Evolutionary conservation across 345 rosid species (phyloP).

Genomic region (Populus deltoides): DNA sequence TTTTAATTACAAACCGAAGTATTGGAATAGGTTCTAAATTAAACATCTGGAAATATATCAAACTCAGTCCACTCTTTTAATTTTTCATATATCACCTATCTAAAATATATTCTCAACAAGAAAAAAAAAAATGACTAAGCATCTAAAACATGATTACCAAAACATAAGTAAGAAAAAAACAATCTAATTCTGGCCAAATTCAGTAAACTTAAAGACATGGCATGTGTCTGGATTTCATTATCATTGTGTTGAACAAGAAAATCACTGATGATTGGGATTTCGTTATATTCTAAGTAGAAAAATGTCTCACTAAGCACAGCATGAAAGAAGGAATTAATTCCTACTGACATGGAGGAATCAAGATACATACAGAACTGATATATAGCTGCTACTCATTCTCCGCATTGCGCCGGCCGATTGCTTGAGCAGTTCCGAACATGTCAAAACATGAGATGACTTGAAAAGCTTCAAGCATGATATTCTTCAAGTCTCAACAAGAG

Average conservation of each 20-base stretch:
- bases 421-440: neutral
- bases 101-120: no score
- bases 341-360: neutral
- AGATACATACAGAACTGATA: neutral
- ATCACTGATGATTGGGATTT: no score
- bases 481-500: neutral
- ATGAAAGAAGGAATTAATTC: neutral
- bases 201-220: neutral
- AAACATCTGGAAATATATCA: no score
- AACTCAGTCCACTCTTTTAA: no score
- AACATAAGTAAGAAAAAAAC: no score
- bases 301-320: neutral
- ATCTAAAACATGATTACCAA: neutral
- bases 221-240: no score
- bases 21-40: no score
- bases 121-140: no score
- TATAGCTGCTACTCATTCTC: neutral
- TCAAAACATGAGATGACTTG: neutral
- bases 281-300: neutral
- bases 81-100: no score
- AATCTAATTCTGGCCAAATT: no score
- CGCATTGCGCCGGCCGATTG: neutral
- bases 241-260: no score
- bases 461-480: neutral
- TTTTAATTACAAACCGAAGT: no score